These are phyloP conservation scores for Heliamphora ciliata DNA, from an alignment of 179 eudicot species.

Conservation along the genomic window DNA sequence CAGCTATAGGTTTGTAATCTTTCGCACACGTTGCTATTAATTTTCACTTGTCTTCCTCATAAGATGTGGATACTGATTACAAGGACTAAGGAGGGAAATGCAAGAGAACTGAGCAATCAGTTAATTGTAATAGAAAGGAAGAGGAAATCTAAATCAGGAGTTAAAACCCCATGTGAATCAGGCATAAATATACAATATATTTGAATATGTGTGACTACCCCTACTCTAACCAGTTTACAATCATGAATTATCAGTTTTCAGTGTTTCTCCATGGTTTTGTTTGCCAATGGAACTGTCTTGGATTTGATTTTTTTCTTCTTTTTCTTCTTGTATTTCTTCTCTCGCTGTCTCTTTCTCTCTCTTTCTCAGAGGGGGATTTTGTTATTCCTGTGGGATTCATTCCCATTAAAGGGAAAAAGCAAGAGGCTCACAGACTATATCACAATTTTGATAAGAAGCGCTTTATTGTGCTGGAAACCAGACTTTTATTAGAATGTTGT, in stretches of 20 bases:
- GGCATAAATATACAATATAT: no score
- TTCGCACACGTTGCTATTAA: no score
- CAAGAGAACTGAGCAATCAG: no score
- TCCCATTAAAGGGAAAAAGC: background rate
- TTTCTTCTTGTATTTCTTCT: background rate
- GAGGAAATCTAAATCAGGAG: no score
- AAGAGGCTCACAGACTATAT: background rate
- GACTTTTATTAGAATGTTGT: background rate
- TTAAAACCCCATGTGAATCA: no score
- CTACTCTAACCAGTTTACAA: background rate
- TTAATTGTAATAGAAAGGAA: no score
- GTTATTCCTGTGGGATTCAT: background rate
- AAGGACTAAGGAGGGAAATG: no score
- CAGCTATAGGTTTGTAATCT: no score
- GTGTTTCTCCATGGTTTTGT: no score
- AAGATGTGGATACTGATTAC: no score
- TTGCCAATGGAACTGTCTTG: no score
- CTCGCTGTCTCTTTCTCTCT: background rate
- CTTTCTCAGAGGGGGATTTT: background rate
- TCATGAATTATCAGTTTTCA: background rate
- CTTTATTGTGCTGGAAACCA: slow-evolving; percentile 5
- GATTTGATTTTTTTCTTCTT: background rate
- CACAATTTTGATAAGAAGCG: background rate
- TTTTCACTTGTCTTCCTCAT: no score
- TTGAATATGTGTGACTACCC: background rate